Conservation (phyloP, 371 early-diverging fungal species). For the Actinomucor elegans region DNA sequence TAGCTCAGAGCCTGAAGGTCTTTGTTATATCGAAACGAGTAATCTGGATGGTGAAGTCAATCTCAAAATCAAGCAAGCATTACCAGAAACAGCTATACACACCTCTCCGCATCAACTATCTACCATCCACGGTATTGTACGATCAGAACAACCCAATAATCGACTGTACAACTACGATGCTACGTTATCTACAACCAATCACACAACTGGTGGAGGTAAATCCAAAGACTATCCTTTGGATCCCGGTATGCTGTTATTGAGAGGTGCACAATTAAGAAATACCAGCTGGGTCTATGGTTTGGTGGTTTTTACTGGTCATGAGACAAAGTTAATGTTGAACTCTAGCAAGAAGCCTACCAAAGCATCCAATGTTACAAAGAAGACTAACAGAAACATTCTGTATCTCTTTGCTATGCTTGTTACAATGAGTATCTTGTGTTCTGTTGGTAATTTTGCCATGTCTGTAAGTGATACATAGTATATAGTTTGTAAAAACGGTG, state of each 20-base stretch:
- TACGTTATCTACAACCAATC: conserved; percentile 52
- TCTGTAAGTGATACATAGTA: conserved; percentile 20
- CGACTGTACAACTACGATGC: conserved; percentile 87
- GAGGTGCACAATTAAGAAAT: conserved; percentile 83
- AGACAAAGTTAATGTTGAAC: conserved; percentile 86
- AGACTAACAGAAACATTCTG: conserved; percentile 91
- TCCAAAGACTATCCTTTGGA: conserved; percentile 68
- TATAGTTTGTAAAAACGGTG: too few species aligned
- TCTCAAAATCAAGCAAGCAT: conserved; percentile 87
- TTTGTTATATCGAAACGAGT: conserved; percentile 95
- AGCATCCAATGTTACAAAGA: conserved; percentile 68
- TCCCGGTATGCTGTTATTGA: conserved; percentile 74
- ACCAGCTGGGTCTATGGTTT: conserved; percentile 85
- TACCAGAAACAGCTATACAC: conserved; percentile 68
- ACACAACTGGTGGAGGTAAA: conserved; percentile 33
- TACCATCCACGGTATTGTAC: conserved; percentile 54
- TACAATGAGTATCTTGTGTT: conserved; percentile 81
- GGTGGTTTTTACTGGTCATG: conserved; percentile 87
- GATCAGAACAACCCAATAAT: conserved; percentile 85
- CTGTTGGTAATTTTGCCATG: conserved; percentile 67
- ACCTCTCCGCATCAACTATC: conserved; percentile 61
- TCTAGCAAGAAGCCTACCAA: conserved; percentile 63
- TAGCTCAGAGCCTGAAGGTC: conserved; percentile 83
- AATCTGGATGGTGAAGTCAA: conserved; percentile 96
- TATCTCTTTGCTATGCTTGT: conserved; percentile 88